Evolutionary conservation across 75 land plant genomes (phyloP), one percentile per base, ranked within the genome.

Genomic region (Pseudotsuga menziesii): DNA sequence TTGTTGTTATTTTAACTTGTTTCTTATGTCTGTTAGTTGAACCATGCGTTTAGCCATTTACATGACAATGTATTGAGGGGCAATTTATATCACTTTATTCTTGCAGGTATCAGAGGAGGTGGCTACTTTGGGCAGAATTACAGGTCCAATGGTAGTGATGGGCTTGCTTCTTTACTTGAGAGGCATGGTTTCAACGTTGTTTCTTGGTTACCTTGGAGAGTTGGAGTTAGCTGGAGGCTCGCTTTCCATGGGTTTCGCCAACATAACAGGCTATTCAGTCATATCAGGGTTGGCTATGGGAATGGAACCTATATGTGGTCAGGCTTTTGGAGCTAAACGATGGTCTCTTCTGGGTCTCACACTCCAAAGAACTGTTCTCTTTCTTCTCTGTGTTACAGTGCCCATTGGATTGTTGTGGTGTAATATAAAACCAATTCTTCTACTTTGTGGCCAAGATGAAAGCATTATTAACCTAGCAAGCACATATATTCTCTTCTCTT

Each of bases 271-370:
- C 15, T 86, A 86, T 74, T 86, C 85, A 3, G 85, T 86, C 32
- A 75, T 86, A 14, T 75, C 85, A 14, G 88, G 88, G 13, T 63
- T 86, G 58, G 88, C 85, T 2, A 83, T 86, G 88, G 88, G 88
- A 3, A 86, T 86, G 88, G 88, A 86, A 56, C 88, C 88, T 52
- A 86, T 86, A 25, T 86, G 88, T 63, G 79, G 82, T 58, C 85
- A 86, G 27, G 82, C 85, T 2, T 86, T 75, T 57, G 88, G 88
- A 14, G 85, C 88, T 15, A 76, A 80, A 58, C 73, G 75, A 39
- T 79, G 79, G 78, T 61, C 64, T 22, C 72, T 83, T 44, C 63
- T 86, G 61, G 82, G 82, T 22, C 61, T 80, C 64, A 76, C 85
- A 25, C 82, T 83, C 4, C 88, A 83, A 44, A 63, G 85, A 19